Base-by-base conservation (phyloP, 108 stramenopile species). In the Cyclotella choctawhatcheeana region DNA sequence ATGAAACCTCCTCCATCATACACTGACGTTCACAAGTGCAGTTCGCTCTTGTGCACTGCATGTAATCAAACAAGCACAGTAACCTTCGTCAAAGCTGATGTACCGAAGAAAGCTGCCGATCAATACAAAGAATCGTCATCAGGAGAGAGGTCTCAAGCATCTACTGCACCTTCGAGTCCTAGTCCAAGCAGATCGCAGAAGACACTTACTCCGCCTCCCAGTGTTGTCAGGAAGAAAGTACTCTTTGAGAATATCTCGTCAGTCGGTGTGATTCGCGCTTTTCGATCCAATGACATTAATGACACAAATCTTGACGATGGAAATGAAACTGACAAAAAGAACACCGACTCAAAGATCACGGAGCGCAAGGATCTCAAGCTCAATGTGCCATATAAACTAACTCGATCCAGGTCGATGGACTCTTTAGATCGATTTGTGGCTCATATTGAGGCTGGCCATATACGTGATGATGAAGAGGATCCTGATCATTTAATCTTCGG, bases 121-220 rank as follows among this genome's bases (percentile, higher is more conserved):
- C 29, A 29, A 5, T 29, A 16, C 27, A 56, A 56, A 12, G n/a
- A 52, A 21, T 18, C 4, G 2, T 24, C n/a, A 22, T 22, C 21
- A 18, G 24, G 13, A 16, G 55, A 56, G 13, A 30, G 4, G 10
- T 56, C 55, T 56, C 55, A 6, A 31, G 55, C 55, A 2, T 56
- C 55, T 30, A 56, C 55, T 56, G 55, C 55, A 6, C 30, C 55
- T 29, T 56, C 55, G 27, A 56, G 55, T 56, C 55, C 29, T 10
- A 56, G 55, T 13, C 55, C 55, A 10, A 56, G 55, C 10, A 10
- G 29, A 1, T 56, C 55, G 1, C 55, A 56, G 55, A 56, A n/a
- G 55, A 31, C 30, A 10, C 31, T 56, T 14, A 56, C 55, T 56
- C 55, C 55, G 5, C 55, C 55, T 27, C 20, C 55, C 3, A 14